Evolutionary conservation across 2,329 filamentous ascomycete species (phyloP), one percentile per base, ranked within the genome.

Genomic region (Epichloe sibirici): DNA sequence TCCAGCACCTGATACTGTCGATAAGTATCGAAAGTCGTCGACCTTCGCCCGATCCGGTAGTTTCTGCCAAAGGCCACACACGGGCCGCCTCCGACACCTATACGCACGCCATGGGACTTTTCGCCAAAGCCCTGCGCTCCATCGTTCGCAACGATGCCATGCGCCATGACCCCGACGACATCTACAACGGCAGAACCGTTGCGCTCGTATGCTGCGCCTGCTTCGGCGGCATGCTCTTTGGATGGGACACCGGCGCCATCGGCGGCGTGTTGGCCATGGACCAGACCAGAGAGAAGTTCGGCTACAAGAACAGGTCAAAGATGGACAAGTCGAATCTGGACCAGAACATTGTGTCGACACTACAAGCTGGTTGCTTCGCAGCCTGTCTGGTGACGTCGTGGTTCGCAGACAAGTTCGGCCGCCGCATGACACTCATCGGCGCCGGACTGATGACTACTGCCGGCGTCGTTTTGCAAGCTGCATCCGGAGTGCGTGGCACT

Each of bases 141-240:
- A 71, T 85, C 61, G 75, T 85, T 59, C 78, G 78, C 66, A 87
- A 87, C 71, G 82, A 88, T 65, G 79, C 85, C 45, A 86, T 88
- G 78, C 81, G 76, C 62, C 67, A 70, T 38, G 83, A 87, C 55
- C 83, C 83, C 17, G 72, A 75, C 21, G 77, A 85, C 63, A 81
- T 86, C 54, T 86, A 86, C 67, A 81, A 82, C 61, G 86, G 82
- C 82, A 76, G 82, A 52, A 81, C 84, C 31, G 79, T 83, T 57
- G 74, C 74, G 53, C 71, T 85, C 58, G 81, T 81, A 48, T 81
- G 74, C 62, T 81, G 80, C 44, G 73, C 81, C 42, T 86, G 83
- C 66, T 87, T 85, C 55, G 84, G 84, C 55, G 84, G 83, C 49
- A 73, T 74, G 71, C 63, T 73, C 31, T 74, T 74, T 48, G 71